phyloP scores from a whole-genome alignment of 208 protist species.

The Kentomonas sorsogonicus region DNA sequence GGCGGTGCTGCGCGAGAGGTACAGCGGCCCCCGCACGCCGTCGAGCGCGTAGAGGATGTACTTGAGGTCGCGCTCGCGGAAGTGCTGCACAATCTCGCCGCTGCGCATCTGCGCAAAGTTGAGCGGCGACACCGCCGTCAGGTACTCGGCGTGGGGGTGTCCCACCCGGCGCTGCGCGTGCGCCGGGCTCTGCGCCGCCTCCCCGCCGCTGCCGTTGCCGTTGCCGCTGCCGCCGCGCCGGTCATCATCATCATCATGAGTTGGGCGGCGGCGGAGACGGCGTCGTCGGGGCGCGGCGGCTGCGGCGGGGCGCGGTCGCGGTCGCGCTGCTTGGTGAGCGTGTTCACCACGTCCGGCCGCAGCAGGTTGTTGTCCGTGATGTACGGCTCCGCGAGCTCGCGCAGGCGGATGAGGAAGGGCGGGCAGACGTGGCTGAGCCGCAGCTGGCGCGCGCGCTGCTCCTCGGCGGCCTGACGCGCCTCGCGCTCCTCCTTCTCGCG shows the following conservation, averaged over 20 bases:
- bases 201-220: background rate
- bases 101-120: constrained; percentile 58
- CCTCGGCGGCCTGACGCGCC: constrained; percentile 18
- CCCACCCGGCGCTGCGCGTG: background rate
- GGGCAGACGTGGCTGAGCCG: constrained; percentile 37
- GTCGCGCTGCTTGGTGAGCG: background rate
- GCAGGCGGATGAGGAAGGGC: constrained; percentile 43
- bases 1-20: constrained; percentile 33
- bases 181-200: background rate
- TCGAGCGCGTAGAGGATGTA: constrained; percentile 23
- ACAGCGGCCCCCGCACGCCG: constrained; percentile 25
- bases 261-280: background rate
- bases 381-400: constrained; percentile 64
- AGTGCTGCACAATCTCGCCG: constrained; percentile 54
- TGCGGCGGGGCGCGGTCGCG: background rate
- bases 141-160: background rate
- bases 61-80: constrained; percentile 33
- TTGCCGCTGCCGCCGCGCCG: too few relatives aligned
- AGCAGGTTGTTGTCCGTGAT: constrained; percentile 60
- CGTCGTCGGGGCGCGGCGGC: constrained; percentile 3
- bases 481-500: constrained; percentile 24
- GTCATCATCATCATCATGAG: background rate
- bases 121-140: constrained; percentile 27
- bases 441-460: constrained; percentile 15
- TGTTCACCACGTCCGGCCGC: constrained; percentile 48